These are phyloP conservation scores for Backusella liffmaniae DNA, from an alignment of 192 early-diverging fungal species.

Conservation along the genomic window DNA sequence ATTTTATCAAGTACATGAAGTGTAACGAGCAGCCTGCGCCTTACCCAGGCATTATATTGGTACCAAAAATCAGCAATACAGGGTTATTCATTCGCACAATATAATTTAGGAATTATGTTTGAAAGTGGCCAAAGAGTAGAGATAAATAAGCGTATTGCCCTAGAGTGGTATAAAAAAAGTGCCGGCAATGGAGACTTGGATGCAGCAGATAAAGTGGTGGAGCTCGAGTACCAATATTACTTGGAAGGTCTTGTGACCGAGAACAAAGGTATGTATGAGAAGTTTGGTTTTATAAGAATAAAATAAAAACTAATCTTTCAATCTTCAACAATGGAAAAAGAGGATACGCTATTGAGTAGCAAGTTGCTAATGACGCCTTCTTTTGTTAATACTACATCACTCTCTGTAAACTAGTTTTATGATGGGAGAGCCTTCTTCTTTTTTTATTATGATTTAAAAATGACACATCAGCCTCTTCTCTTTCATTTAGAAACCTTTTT, in stretches of 20 bases:
- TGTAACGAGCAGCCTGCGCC: too few relatives aligned
- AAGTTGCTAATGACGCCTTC: background rate
- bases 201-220: background rate
- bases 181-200: background rate
- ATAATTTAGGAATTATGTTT: constrained; percentile 77
- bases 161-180: constrained; percentile 48
- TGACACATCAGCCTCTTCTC: too few relatives aligned
- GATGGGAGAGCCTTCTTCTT: too few relatives aligned
- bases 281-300: background rate
- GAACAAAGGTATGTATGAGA: background rate
- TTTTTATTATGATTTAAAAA: too few relatives aligned
- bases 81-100: constrained; percentile 54
- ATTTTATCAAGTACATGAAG: too few relatives aligned
- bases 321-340: background rate
- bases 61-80: constrained; percentile 46
- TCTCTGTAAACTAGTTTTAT: background rate
- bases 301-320: too few relatives aligned
- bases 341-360: background rate
- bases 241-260: background rate
- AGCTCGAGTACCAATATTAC: background rate
- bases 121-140: constrained; percentile 55
- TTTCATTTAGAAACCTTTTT: too few relatives aligned
- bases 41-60: constrained; percentile 56
- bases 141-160: constrained; percentile 44
- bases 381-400: background rate